A percentile compares a stretch with the other conserved stretches of the same genome.
phyloP scores from a whole-genome alignment of 768 basidiomycete species.

The Tylopilus felleus region DNA sequence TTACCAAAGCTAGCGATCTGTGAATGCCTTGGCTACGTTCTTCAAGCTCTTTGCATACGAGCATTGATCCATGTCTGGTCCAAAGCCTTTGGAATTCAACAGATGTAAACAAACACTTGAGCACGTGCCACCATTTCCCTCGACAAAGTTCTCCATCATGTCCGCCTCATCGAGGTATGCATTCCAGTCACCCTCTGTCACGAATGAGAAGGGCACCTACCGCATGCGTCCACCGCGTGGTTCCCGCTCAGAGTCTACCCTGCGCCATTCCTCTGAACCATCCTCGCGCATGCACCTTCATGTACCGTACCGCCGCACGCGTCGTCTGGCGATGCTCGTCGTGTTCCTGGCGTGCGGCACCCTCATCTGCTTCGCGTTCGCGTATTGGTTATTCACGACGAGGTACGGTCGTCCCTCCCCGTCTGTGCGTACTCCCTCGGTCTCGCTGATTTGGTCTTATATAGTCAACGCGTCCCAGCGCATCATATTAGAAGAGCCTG shows the following conservation, averaged over 20 bases:
- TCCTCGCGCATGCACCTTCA: conserved; percentile 3
- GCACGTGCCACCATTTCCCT: background rate
- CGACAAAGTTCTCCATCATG: background rate
- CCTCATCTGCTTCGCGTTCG: conserved; percentile 52
- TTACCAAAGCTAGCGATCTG: too few relatives aligned
- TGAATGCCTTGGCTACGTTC: too few relatives aligned
- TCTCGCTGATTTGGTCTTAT: conserved; percentile 17
- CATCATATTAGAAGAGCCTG: conserved; percentile 1
- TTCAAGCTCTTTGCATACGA: too few relatives aligned
- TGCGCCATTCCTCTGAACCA: conserved; percentile 13
- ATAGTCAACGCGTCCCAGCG: conserved; percentile 20
- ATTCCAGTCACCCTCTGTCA: conserved; percentile 57
- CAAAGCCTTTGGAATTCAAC: conserved; percentile 12
- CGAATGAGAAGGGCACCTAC: conserved; percentile 63
- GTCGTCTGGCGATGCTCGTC: conserved; percentile 42
- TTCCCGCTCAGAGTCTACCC: conserved; percentile 20
- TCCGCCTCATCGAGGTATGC: conserved; percentile 15
- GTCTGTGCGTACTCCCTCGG: conserved; percentile 13
- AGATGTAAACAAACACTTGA: conserved; percentile 11
- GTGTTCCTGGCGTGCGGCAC: conserved; percentile 46
- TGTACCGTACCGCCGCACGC: conserved; percentile 27
- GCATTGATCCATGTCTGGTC: background rate
- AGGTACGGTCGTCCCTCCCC: conserved; percentile 45
- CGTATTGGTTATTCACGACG: conserved; percentile 62
- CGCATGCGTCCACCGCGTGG: conserved; percentile 51